Conservation (phyloP, 441 rosid genomes). For the Jatropha multifida region DNA sequence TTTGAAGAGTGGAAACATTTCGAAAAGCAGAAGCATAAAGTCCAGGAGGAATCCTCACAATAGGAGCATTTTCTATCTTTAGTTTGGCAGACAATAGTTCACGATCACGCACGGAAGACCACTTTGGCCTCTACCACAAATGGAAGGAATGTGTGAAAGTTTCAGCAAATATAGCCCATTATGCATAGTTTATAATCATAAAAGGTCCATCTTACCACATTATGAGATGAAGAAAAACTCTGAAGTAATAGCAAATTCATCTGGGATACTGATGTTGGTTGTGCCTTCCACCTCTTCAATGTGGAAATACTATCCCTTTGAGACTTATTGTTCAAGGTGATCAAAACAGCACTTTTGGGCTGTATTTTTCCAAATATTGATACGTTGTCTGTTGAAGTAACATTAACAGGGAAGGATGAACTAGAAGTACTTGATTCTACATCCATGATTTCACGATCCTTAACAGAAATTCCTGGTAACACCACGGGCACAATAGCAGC, state of each 20-base stretch:
- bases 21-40: conserved; percentile 54
- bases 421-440: conserved; percentile 20
- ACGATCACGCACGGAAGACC: conserved; percentile 56
- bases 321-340: conserved; percentile 20
- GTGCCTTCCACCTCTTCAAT: conserved; percentile 28
- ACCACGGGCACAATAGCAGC: conserved; percentile 15
- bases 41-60: conserved; percentile 29
- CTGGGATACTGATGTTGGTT: conserved; percentile 46
- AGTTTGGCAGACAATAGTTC: conserved; percentile 59
- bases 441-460: conserved; percentile 21
- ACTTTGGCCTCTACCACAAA: conserved; percentile 48
- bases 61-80: conserved; percentile 57
- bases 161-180: conserved; percentile 15
- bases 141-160: conserved; percentile 20
- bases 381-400: conserved; percentile 21
- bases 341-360: conserved; percentile 16
- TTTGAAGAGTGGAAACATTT: conserved; percentile 66
- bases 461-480: conserved; percentile 24
- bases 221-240: conserved; percentile 43
- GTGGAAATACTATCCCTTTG: conserved; percentile 18
- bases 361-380: conserved; percentile 9
- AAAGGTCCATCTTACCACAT: conserved; percentile 43
- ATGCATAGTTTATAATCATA: conserved; percentile 10
- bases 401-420: conserved; percentile 25
- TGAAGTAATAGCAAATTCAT: conserved; percentile 56